Evolutionary conservation across 1,139 yeast genomes (phyloP), one percentile per base, ranked within the genome.

Genomic region (Kodamaea sp.): DNA sequence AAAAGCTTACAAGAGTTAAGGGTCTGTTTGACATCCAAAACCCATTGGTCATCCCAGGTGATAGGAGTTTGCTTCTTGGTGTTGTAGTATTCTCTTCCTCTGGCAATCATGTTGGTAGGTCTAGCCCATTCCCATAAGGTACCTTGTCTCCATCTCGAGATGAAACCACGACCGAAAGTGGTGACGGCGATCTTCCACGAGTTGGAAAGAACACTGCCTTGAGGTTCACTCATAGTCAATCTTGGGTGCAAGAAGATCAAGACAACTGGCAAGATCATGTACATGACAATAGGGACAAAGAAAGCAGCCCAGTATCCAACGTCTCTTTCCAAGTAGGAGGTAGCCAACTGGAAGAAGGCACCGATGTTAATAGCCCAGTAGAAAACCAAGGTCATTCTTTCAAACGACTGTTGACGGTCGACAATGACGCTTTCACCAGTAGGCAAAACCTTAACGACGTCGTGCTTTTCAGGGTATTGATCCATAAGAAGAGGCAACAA

Each of bases 301-400:
- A 70, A 85, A 2, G 90, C 90, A 25, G 81, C 72, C 90, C 90
- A 85, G 64, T 76, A 85, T 28, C 90, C 92, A 44, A 80, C 70
- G 43, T 76, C 61, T 55, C 80, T 70, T 47, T 82, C 92, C 50
- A 79, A 61, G 53, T 83, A 81, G 5, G 92, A 79, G 16, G 95
- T 83, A 27, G 89, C 89, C 44, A 87, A 71, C 41, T 85, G 83
- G 42, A 86, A 74, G 48, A 87, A 73, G 7, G 94, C 80, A 35
- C 96, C 96, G 46, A 83, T 64, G 56, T 88, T 88, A 57, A 87
- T 83, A 53, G 86, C 74, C 76, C 87, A 72, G 63, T 87, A 87
- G 61, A 87, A 87, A 24, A 81, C 67, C 70, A 84, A 73, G 43
- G 88, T 81, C 62, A 87, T 73, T 57, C 85, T 75, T 63, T 84